Evolutionary conservation across 345 rosid genomes (phyloP), one percentile per base, ranked within the genome.

Genomic region (Theobroma cacao): DNA sequence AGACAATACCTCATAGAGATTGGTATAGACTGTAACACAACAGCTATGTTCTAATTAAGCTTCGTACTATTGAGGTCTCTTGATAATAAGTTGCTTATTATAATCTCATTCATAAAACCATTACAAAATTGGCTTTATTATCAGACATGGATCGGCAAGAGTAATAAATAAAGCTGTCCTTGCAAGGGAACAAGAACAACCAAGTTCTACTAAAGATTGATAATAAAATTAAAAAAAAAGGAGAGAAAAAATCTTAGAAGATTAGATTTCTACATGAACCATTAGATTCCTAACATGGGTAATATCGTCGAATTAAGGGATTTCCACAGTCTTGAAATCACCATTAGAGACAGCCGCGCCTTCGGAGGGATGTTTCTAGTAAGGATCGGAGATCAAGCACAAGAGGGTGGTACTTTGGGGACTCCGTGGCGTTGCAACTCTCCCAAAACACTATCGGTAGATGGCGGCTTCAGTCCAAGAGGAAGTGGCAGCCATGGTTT

Each of bases 401-500:
- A 75, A 13, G 88, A 7, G 2, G 94, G 95, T 72, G 94, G 99
- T 79, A 95, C 72, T 34, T 82, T 80, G 10, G 92, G 75, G 65
- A 92, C 71, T 66, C 98, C 99, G 78, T 89, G 92, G 11, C 88
- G 87, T 48, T 93, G 97, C 71, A 95, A 85, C 82, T 90, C 99
- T 72, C 75, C 88, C 79, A 88, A 30, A 14, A 93, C 98, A 18
- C 93, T 69, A 13, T 92, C 96, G 0, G 83, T 33, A 0, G 99
- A 88, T 7, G 91, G 99, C 22, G 98, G 92, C 77, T 91, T 92
- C 22, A 92, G 81, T 26, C 94, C 93, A 0, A 95, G 87, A 60
- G 97, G 98, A 74, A 93, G 97, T 24, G 97, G 95, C 82, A 83
- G 85, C 94, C 94, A 87, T 77, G 98, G 97, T 76, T 95, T 92